Conservation (phyloP, 192 early-diverging fungal species). For the Gamsiella multidivaricata region DNA sequence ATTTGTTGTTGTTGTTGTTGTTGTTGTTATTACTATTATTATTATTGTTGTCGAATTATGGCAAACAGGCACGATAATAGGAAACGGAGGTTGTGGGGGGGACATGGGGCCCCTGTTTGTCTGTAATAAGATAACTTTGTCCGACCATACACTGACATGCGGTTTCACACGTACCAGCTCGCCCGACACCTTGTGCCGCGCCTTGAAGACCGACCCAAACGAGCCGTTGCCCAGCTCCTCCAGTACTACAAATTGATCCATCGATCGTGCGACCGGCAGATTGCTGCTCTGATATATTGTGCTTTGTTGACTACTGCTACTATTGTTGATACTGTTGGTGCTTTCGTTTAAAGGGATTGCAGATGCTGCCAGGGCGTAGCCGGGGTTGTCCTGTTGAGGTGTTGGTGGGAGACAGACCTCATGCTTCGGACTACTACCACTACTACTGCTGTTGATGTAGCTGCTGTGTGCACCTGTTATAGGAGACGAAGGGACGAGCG, state of each 20-base stretch:
- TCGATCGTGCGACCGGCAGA: conserved; percentile 18
- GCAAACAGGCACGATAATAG: no score
- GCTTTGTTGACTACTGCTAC: background rate
- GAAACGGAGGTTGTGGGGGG: no score
- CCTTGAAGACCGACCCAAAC: conserved; percentile 83
- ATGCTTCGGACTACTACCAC: background rate
- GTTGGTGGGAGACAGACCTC: conserved; percentile 9
- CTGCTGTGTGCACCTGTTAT: background rate
- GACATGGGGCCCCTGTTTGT: background rate
- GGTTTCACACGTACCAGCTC: conserved; percentile 72
- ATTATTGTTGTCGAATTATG: no score
- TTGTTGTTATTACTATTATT: no score
- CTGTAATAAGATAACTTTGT: background rate
- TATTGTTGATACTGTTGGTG: no score
- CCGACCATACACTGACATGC: background rate
- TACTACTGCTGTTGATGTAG: background rate
- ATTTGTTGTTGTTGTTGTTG: no score
- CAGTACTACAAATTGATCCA: conserved; percentile 70
- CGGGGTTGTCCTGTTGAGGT: conserved; percentile 22
- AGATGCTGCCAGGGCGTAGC: conserved; percentile 11
- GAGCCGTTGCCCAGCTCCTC: conserved; percentile 86
- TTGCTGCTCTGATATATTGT: background rate
- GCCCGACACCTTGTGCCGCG: conserved; percentile 69
- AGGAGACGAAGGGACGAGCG: background rate
- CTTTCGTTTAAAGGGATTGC: conserved; percentile 11